Evolutionary conservation across 2,329 filamentous ascomycete genomes (phyloP).

Genomic region (Monilinia aucupariae): DNA sequence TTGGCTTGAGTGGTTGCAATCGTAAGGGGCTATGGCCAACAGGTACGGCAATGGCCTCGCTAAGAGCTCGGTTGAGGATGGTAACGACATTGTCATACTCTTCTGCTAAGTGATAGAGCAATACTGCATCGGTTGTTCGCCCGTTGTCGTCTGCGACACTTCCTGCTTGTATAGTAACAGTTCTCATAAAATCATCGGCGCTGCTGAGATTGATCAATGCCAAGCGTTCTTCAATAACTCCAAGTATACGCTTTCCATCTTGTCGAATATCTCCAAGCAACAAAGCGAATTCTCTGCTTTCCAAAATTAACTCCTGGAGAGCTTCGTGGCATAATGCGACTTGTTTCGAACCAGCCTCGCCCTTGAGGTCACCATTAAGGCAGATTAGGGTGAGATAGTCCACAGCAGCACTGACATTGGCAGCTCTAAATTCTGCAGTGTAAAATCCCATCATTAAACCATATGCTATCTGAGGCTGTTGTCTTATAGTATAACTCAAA

Average conservation of each 20-base stretch:
- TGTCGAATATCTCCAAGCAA: constrained; percentile 83
- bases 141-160: constrained; percentile 92
- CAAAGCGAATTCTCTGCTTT: constrained; percentile 92
- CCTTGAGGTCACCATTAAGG: constrained; percentile 77
- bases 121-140: constrained; percentile 84
- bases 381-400: constrained; percentile 92
- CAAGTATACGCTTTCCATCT: constrained; percentile 79
- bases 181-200: constrained; percentile 78
- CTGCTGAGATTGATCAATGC: constrained; percentile 73
- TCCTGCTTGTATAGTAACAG: constrained; percentile 90
- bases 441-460: constrained; percentile 91
- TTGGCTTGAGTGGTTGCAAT: constrained; percentile 49
- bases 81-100: constrained; percentile 92
- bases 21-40: constrained; percentile 75
- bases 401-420: constrained; percentile 80
- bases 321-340: constrained; percentile 84
- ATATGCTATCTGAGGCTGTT: constrained; percentile 83
- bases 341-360: constrained; percentile 69
- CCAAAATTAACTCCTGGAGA: constrained; percentile 87
- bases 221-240: constrained; percentile 81
- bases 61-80: constrained; percentile 84
- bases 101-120: constrained; percentile 89
- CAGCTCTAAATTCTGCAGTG: constrained; percentile 90
- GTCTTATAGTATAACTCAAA: constrained; percentile 59
- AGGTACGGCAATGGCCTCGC: constrained; percentile 81